A percentile compares a stretch with the other conserved stretches of the same genome.
These are phyloP conservation scores for Leptographium procerum DNA, from an alignment of 2,329 filamentous ascomycete genomes.

Conservation along the genomic window DNA sequence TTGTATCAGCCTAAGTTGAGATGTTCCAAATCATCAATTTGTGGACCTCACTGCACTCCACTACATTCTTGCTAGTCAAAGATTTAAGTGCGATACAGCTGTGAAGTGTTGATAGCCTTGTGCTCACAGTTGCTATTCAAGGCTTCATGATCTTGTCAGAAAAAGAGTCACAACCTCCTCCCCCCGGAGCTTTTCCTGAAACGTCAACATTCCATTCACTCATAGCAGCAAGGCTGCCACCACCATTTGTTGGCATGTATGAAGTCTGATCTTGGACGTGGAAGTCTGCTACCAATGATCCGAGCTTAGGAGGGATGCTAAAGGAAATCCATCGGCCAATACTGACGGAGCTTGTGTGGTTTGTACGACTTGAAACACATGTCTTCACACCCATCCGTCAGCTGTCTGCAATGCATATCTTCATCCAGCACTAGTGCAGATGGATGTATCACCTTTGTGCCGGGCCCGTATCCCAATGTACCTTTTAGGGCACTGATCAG, in stretches of 20 bases:
- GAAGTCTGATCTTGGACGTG: neutral
- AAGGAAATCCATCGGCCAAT: neutral
- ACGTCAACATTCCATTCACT: neutral
- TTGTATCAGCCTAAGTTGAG: neutral
- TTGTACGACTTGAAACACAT: conserved; percentile 8
- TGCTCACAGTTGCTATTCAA: neutral
- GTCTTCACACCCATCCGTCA: conserved; percentile 4
- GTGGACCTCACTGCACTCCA: neutral
- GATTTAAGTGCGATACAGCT: neutral
- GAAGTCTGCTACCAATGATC: neutral
- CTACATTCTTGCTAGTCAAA: neutral
- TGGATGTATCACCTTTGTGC: conserved; percentile 5
- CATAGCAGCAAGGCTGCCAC: neutral
- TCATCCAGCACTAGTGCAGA: neutral
- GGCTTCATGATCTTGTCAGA: neutral
- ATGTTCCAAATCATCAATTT: neutral
- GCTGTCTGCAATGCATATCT: conserved; percentile 8
- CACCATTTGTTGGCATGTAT: neutral
- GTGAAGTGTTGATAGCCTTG: neutral
- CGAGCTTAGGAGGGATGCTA: neutral
- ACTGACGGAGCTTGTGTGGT: neutral
- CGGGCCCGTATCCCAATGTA: conserved; percentile 12
- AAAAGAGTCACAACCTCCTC: neutral
- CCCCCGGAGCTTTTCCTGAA: neutral
- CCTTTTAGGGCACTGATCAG: neutral